Conservation (phyloP, 352 stramenopile species). For the Phytopythium delawarense region DNA sequence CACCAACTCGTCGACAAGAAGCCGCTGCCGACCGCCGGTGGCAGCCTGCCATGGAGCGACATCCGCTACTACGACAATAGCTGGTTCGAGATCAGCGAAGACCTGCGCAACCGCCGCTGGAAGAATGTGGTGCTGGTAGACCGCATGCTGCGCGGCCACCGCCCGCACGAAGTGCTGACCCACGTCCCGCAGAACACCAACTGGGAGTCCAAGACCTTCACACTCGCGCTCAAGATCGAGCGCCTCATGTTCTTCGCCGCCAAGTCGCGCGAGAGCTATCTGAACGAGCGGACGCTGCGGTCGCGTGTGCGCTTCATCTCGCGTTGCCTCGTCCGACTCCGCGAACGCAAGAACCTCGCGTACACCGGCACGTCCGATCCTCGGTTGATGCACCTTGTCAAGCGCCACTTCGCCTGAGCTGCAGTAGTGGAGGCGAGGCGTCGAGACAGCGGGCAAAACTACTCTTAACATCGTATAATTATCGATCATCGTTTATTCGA, state of each 20-base stretch:
- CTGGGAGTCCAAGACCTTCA: conserved; percentile 63
- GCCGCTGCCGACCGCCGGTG: background rate
- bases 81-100: conserved; percentile 9
- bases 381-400: conserved; percentile 1
- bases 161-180: conserved; percentile 57
- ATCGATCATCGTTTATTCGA: no score
- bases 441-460: background rate
- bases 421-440: background rate
- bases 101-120: conserved; percentile 7
- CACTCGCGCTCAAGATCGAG: conserved; percentile 65
- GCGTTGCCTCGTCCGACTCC: conserved; percentile 45
- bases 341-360: conserved; percentile 50
- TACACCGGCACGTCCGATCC: conserved; percentile 4
- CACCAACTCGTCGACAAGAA: background rate
- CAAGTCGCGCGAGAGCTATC: conserved; percentile 51
- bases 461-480: no score
- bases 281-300: conserved; percentile 53
- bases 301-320: conserved; percentile 51
- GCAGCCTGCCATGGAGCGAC: background rate
- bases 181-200: conserved; percentile 62
- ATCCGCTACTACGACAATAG: conserved; percentile 8
- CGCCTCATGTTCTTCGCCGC: conserved; percentile 56
- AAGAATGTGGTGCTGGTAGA: conserved; percentile 48
- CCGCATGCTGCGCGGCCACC: conserved; percentile 56
- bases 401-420: conserved; percentile 1